Conservation (phyloP, 192 early-diverging fungal species). For the Helicostylum pulchrum region DNA sequence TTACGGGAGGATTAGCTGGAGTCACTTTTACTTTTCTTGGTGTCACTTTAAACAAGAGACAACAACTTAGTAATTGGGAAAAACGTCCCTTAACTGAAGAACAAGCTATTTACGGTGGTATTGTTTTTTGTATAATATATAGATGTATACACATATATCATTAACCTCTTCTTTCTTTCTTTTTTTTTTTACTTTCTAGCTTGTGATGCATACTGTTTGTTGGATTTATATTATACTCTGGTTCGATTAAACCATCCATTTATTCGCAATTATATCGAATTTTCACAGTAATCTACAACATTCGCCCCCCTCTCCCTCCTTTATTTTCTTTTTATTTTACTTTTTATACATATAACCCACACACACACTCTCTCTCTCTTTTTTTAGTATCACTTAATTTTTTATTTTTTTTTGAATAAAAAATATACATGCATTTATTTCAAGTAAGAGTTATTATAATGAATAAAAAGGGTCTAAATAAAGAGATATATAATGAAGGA, state of each 20-base stretch:
- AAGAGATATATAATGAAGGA: no score
- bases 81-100: constrained; percentile 30
- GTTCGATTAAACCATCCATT: constrained; percentile 27
- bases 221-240: constrained; percentile 28
- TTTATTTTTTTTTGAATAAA: no score
- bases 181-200: no score
- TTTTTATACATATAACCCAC: no score
- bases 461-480: no score
- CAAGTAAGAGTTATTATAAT: no score
- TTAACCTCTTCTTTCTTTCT: not conserved
- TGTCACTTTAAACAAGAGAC: constrained; percentile 33
- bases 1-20: constrained; percentile 27
- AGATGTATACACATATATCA: not conserved
- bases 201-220: constrained; percentile 34
- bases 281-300: no score
- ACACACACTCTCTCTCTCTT: no score
- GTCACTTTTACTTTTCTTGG: constrained; percentile 18
- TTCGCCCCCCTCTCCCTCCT: no score
- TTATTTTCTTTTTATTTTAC: no score
- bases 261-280: not conserved
- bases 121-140: not conserved
- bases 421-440: no score
- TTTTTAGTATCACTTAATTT: no score
- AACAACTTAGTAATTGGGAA: constrained; percentile 41
- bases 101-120: constrained; percentile 35